phyloP scores from a whole-genome alignment of 2,329 filamentous ascomycete genomes.

The Arthroderma sp. region DNA sequence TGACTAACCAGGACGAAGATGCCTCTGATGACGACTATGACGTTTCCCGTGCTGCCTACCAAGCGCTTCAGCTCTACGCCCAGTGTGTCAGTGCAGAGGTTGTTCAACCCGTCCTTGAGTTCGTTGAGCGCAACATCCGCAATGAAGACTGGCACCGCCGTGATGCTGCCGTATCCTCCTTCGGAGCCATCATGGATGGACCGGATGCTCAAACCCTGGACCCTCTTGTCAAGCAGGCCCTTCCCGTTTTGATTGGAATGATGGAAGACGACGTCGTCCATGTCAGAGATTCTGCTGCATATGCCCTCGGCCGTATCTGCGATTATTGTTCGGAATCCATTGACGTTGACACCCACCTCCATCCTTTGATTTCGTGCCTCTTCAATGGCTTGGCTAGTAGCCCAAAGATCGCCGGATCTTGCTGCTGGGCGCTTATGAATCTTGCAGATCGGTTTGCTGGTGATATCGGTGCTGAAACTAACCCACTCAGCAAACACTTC shows the following conservation, averaged over 20 bases:
- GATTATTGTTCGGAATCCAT: slow-evolving; percentile 87
- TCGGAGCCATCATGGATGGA: slow-evolving; percentile 97
- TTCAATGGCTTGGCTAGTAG: slow-evolving; percentile 83
- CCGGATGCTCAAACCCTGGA: slow-evolving; percentile 86
- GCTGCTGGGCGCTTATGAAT: slow-evolving; percentile 99
- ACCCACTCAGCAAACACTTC: slow-evolving; percentile 83
- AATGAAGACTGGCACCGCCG: slow-evolving; percentile 88
- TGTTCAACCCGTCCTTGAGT: slow-evolving; percentile 72
- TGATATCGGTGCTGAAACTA: slow-evolving; percentile 63
- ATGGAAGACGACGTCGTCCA: slow-evolving; percentile 77
- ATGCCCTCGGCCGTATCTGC: slow-evolving; percentile 88
- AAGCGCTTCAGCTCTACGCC: slow-evolving; percentile 88
- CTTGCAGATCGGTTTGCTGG: slow-evolving; percentile 89
- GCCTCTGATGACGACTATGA: slow-evolving; percentile 97
- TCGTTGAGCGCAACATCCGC: slow-evolving; percentile 83
- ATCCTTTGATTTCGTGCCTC: slow-evolving; percentile 71
- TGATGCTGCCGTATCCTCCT: slow-evolving; percentile 91
- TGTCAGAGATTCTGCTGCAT: slow-evolving; percentile 91
- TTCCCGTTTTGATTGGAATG: slow-evolving; percentile 86
- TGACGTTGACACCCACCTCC: slow-evolving; percentile 69
- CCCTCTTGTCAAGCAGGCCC: slow-evolving; percentile 87
- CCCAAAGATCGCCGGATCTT: slow-evolving; percentile 93
- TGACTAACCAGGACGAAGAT: slow-evolving; percentile 97
- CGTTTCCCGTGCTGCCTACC: slow-evolving; percentile 84
- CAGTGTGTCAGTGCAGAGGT: slow-evolving; percentile 78